Evolutionary conservation across 768 basidiomycete species (phyloP).

Genomic region (Kwoniella dejecticola): DNA sequence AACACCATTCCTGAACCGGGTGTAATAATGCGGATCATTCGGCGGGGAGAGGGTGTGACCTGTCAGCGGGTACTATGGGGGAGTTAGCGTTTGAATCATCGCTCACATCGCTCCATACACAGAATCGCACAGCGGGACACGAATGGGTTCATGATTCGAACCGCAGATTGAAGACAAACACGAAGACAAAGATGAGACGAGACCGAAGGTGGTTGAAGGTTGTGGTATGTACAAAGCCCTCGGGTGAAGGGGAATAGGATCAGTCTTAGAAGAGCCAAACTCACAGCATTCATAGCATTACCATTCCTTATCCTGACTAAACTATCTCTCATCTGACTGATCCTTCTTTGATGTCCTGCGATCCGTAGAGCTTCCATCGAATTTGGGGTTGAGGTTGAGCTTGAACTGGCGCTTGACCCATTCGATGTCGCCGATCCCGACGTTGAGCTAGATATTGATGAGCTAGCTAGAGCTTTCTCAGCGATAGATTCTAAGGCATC

Average conservation of each 20-base stretch:
- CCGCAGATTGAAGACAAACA: too few species aligned
- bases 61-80: slow-evolving; percentile 43
- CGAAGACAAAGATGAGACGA: too few species aligned
- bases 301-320: slow-evolving; percentile 12
- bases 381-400: not conserved
- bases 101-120: too few species aligned
- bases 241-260: too few species aligned
- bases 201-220: not conserved
- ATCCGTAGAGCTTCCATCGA: slow-evolving; percentile 27
- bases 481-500: slow-evolving; percentile 46
- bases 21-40: slow-evolving; percentile 51
- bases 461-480: slow-evolving; percentile 19
- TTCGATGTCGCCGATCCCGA: not conserved
- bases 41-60: slow-evolving; percentile 38
- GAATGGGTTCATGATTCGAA: too few species aligned
- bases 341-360: slow-evolving; percentile 12
- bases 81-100: not conserved
- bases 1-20: slow-evolving; percentile 48
- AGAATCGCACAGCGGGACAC: too few species aligned
- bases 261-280: not conserved
- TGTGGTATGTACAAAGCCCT: too few species aligned
- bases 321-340: slow-evolving; percentile 20
- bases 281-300: slow-evolving; percentile 14
- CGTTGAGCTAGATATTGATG: not conserved
- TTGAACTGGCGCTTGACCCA: slow-evolving; percentile 6